Conservation (phyloP, 192 early-diverging fungal species). For the Linnemannia hyalina region DNA sequence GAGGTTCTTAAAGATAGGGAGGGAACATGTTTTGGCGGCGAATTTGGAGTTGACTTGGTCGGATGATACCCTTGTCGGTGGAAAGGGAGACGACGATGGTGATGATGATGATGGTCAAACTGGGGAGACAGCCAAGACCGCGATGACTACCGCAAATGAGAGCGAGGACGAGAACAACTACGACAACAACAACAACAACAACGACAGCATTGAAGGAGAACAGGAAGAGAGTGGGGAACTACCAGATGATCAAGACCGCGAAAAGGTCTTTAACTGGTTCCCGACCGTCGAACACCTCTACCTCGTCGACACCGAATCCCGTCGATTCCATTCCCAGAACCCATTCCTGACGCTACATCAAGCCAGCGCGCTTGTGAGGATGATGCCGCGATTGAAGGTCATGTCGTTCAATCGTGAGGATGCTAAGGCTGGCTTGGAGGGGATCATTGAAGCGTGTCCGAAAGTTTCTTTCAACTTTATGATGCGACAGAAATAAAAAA, state of each 20-base stretch:
- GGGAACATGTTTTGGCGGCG: constrained; percentile 10
- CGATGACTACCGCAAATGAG: neutral
- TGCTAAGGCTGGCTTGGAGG: neutral
- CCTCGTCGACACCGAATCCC: neutral
- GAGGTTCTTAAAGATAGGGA: constrained; percentile 6
- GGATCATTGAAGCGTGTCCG: neutral
- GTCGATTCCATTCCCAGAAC: no score
- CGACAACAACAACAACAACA: neutral
- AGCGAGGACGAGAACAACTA: neutral
- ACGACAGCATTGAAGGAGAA: neutral
- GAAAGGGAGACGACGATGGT: neutral
- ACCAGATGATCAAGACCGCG: neutral
- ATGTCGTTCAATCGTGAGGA: constrained; percentile 15
- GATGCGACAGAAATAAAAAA: neutral
- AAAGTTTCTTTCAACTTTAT: constrained; percentile 8
- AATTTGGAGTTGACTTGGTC: constrained; percentile 22
- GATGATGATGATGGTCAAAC: neutral
- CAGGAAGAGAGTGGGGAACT: no score
- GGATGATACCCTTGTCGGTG: constrained; percentile 1
- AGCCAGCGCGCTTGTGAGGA: constrained; percentile 17
- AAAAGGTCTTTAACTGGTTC: constrained; percentile 19
- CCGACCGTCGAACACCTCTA: constrained; percentile 20
- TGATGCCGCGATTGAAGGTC: constrained; percentile 29
- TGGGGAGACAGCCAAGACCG: neutral
- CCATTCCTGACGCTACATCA: constrained; percentile 9